Percentiles rank a stretch among this genome's conserved stretches.
These are phyloP conservation scores for Apiospora saccharicola DNA, from an alignment of 2,329 filamentous ascomycete genomes.

Conservation along the genomic window DNA sequence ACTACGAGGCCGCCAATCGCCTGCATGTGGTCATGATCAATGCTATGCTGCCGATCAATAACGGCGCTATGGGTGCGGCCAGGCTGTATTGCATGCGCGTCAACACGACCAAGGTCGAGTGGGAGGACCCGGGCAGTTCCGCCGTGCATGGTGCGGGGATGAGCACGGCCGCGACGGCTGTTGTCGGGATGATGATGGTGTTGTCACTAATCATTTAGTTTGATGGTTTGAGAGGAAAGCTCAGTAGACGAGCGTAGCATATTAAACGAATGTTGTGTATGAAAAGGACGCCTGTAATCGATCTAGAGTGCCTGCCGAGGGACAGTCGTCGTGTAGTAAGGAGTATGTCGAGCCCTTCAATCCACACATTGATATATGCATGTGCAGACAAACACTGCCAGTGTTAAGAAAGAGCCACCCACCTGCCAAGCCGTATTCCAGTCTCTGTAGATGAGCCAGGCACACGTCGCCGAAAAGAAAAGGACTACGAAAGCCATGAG, in stretches of 20 bases:
- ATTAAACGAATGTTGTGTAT: no score
- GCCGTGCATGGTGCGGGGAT: background rate
- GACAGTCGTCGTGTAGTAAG: no score
- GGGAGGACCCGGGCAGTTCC: background rate
- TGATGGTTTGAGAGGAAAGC: no score
- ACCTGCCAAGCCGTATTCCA: no score
- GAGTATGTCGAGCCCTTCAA: background rate
- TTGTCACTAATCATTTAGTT: background rate
- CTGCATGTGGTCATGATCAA: conserved; percentile 8
- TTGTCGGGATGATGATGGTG: background rate
- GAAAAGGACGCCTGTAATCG: no score
- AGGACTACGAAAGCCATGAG: no score
- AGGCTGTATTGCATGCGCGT: background rate
- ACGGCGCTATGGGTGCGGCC: background rate
- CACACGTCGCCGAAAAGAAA: no score
- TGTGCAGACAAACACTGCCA: background rate
- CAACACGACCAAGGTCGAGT: background rate
- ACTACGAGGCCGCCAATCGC: background rate
- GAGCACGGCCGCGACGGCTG: background rate
- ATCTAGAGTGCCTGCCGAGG: no score
- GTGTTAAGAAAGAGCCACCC: no score
- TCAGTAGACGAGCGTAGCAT: background rate
- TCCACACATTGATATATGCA: background rate
- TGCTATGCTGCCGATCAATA: background rate
- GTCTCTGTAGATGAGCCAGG: no score